Evolutionary conservation across 371 early-diverging fungal species (phyloP), one percentile per base, ranked within the genome.

Genomic region (Mucor lusitanicus): DNA sequence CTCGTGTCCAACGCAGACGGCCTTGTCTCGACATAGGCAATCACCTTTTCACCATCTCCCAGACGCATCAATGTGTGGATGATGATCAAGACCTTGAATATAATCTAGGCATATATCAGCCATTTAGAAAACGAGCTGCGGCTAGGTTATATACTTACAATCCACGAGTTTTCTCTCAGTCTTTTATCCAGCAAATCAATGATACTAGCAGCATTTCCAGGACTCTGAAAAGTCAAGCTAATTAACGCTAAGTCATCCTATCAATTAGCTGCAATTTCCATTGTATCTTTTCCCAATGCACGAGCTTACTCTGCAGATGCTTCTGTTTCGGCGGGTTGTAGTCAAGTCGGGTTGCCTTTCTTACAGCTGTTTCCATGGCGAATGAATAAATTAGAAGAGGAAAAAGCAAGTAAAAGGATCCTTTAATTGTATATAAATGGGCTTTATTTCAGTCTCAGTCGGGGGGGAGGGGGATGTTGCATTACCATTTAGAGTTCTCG

Each of bases 41-140:
- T 80, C 5, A 91, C 85, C 12, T 86, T 81, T 33, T 91, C 89
- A 6, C 90, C 89, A 40, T 89, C 87, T 27, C 94, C 94, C 66
- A 94, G 90, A 28, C 92, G 84, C 78, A 95, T 88, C 70, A 97
- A 77, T 28, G 93, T 88, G 71, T 97, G 97, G 21, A 94, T 81
- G 33, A 94, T 83, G 59, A 95, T 88, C 48, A 97, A 83, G 0
- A 94, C 86, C 74, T 97, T 97, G 84, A 95, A 94, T 4, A 90
- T 91, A n/a, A 93, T 89, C 95, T 95, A 81, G 46, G n/a, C n/a
- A n/a, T 23, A 19, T 40, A 40, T 0, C 50, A 48, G n/a, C n/a
- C 62, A 28, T 39, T 65, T 21, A 60, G 19, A 58, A 37, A 27
- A 55, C 3, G 35, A 59, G 23, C 9, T 19, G 23, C 6, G 30